Base-by-base conservation (phyloP, 2,329 filamentous ascomycete species). In the Leptodontidium sp. region DNA sequence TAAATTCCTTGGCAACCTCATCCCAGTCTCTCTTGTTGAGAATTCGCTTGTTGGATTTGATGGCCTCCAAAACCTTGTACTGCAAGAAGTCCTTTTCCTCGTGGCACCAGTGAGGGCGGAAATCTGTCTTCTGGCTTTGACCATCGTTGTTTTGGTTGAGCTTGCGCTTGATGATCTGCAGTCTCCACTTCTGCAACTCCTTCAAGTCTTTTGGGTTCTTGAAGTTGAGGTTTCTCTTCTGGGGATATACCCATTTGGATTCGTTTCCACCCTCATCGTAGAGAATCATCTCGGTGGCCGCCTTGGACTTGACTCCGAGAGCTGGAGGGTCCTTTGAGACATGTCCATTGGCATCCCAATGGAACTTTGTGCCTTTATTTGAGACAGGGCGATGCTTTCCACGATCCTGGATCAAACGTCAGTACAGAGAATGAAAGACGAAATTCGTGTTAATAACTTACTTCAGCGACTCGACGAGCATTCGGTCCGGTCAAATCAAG, bases 91-190 rank as follows among this genome's bases (percentile, higher is more conserved):
- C 55, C 8, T 59, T 59, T 35, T 59, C 55, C 14, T 59, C 32
- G 35, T 59, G 29, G 21, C 3, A n/a, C 47, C 47, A 50, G 12
- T 59, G 55, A 17, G 32, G 55, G 12, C 55, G 32, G 52, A 55
- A 55, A 6, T 35, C 52, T 1, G 26, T 35, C 35, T 59, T 59
- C 11, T 32, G 17, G n/a, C 55, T 59, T 15, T 59, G 55, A 12
- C 55, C 55, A 26, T 59, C 55, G 26, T 59, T 21, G n/a, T 59
- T 59, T n/a, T 59, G 38, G 9, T 59, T 21, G 14, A 59, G 38
- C 55, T 43, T 59, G 2, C 55, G 55, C n/a, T 43, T 43, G 21
- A 59, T 59, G 0, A 59, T 17, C 55, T 59, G 55, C 2, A 43
- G 21, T 3, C 55, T 35, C 55, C 55, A 59, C 8, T 26, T 43